phyloP scores from a whole-genome alignment of 306 rosid species.

The Prunus kanzakura region DNA sequence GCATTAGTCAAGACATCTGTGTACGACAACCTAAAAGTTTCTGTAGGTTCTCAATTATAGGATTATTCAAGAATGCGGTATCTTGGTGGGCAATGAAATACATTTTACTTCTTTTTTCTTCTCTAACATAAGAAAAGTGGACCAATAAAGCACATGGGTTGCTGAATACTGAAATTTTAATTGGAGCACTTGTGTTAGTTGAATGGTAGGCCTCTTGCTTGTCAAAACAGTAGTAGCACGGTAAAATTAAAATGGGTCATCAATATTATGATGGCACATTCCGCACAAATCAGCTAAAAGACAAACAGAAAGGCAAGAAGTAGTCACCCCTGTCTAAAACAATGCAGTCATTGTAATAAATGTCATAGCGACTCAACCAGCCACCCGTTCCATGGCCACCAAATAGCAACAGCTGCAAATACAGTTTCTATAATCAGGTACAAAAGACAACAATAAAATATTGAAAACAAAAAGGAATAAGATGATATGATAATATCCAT shows the following conservation, averaged over 20 bases:
- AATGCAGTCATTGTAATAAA: slow-evolving; percentile 80
- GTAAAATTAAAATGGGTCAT: slow-evolving; percentile 6
- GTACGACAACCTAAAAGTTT: background rate
- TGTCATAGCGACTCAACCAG: slow-evolving; percentile 98
- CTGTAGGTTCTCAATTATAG: background rate
- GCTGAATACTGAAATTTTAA: background rate
- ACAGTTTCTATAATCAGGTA: slow-evolving; percentile 3
- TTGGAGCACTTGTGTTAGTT: background rate
- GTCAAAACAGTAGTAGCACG: background rate
- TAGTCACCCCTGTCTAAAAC: slow-evolving; percentile 86
- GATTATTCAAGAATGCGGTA: background rate
- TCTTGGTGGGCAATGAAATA: background rate
- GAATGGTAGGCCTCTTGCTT: background rate
- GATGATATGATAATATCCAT: background rate
- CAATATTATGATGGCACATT: background rate
- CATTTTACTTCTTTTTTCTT: background rate
- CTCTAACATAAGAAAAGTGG: background rate
- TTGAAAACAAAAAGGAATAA: background rate
- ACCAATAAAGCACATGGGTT: background rate
- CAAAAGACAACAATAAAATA: background rate
- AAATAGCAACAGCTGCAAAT: slow-evolving; percentile 77
- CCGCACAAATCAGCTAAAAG: slow-evolving; percentile 9
- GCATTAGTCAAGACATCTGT: background rate
- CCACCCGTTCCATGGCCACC: slow-evolving; percentile 99
- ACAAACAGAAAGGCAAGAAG: slow-evolving; percentile 18